These are phyloP conservation scores for Backusella westeae DNA, from an alignment of 192 early-diverging fungal species.

Conservation along the genomic window DNA sequence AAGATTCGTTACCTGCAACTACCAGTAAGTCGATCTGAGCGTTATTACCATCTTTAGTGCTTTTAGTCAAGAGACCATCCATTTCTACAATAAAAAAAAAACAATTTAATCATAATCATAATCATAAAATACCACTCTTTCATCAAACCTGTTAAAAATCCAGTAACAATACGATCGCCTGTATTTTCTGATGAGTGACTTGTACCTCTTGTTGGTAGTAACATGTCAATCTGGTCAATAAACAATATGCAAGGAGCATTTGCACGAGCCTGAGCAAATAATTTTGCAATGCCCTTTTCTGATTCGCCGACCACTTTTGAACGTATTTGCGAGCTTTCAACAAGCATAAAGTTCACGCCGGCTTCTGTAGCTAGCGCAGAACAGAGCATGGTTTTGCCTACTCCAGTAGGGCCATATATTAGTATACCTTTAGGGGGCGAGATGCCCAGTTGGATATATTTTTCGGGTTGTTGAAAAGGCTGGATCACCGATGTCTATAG, in stretches of 20 bases:
- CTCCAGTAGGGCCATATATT: constrained; percentile 85
- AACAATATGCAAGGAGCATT: constrained; percentile 88
- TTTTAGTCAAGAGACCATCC: constrained; percentile 65
- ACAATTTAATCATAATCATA: not conserved
- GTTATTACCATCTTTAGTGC: constrained; percentile 4
- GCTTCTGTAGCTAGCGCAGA: constrained; percentile 77
- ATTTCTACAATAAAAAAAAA: constrained; percentile 55
- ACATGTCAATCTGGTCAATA: constrained; percentile 90
- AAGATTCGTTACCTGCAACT: constrained; percentile 54
- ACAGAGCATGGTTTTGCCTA: constrained; percentile 88
- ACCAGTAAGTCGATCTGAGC: constrained; percentile 61
- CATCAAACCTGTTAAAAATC: constrained; percentile 67
- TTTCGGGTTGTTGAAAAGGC: constrained; percentile 51
- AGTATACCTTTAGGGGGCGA: constrained; percentile 77
- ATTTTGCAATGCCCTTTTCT: constrained; percentile 76
- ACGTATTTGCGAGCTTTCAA: constrained; percentile 81
- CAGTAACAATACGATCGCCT: constrained; percentile 85
- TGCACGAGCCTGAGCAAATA: constrained; percentile 82
- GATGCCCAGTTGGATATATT: constrained; percentile 60
- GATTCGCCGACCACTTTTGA: constrained; percentile 95
- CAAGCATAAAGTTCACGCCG: constrained; percentile 81
- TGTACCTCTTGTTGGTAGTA: constrained; percentile 72
- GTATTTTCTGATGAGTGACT: constrained; percentile 76
- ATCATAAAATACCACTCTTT: not conserved
- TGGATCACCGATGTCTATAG: constrained; percentile 48